These are phyloP conservation scores for Thalassiosira profunda DNA, from an alignment of 108 stramenopile genomes.

Conservation along the genomic window DNA sequence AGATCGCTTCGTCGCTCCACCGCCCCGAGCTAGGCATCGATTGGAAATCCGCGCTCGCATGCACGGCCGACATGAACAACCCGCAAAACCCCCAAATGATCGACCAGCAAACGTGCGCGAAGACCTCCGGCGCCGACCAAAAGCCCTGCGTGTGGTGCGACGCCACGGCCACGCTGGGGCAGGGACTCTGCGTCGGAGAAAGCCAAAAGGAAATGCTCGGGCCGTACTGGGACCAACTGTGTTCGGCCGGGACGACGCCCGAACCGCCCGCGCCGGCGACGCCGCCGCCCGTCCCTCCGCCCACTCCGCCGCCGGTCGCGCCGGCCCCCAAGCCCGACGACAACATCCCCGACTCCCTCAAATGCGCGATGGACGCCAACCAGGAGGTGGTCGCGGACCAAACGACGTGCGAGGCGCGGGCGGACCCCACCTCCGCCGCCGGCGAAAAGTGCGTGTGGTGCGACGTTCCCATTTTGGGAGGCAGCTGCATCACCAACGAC, in stretches of 20 bases:
- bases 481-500: conserved; percentile 29
- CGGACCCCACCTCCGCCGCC: conserved; percentile 6
- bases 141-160: conserved; percentile 46
- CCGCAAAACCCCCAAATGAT: not conserved
- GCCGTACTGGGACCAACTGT: conserved; percentile 31
- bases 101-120: conserved; percentile 24
- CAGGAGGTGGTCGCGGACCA: conserved; percentile 21
- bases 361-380: not conserved
- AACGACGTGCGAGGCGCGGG: conserved; percentile 12
- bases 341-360: conserved; percentile 3
- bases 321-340: conserved; percentile 17
- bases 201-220: conserved; percentile 15
- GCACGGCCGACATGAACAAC: conserved; percentile 13
- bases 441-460: conserved; percentile 36
- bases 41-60: not conserved
- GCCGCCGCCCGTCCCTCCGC: not conserved
- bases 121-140: conserved; percentile 11
- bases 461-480: conserved; percentile 30
- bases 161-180: conserved; percentile 8
- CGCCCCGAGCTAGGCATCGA: not conserved
- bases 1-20: not conserved
- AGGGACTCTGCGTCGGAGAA: conserved; percentile 27
- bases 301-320: not conserved
- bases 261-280: not conserved
- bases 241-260: conserved; percentile 1